phyloP scores from a whole-genome alignment of 768 basidiomycete species.

The Pleurotus djamor region DNA sequence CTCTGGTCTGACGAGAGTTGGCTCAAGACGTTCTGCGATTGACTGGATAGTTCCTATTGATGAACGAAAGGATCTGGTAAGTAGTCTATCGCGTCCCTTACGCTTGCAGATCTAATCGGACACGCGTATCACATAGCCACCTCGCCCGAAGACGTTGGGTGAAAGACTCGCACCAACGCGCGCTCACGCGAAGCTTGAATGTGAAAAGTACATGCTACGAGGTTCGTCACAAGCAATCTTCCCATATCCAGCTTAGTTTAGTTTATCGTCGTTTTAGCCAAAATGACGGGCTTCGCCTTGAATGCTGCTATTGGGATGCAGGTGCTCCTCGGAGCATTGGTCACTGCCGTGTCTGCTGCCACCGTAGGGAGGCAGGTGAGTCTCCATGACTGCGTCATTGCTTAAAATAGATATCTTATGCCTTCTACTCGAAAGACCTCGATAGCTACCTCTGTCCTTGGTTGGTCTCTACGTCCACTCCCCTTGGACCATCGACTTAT shows the following conservation, averaged over 20 bases:
- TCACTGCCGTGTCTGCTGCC: conserved; percentile 60
- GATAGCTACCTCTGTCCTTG: conserved; percentile 32
- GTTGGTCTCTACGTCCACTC: conserved; percentile 15
- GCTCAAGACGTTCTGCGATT: conserved; percentile 23
- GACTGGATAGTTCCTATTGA: conserved; percentile 38
- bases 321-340: conserved; percentile 63
- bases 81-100: neutral
- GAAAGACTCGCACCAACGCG: conserved; percentile 59
- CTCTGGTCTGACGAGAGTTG: neutral
- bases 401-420: neutral
- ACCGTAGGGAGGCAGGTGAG: conserved; percentile 37
- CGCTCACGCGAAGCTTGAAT: conserved; percentile 40
- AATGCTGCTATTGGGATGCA: conserved; percentile 60
- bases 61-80: conserved; percentile 17
- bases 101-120: conserved; percentile 1
- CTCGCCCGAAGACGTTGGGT: conserved; percentile 33
- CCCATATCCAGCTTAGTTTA: neutral
- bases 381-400: neutral
- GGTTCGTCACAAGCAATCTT: conserved; percentile 19
- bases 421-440: conserved; percentile 24
- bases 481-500: too few species aligned
- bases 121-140: neutral
- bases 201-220: conserved; percentile 42
- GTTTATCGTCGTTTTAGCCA: conserved; percentile 26
- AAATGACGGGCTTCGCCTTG: conserved; percentile 29